Base-by-base conservation (phyloP, 352 stramenopile species). In the Pythium rhizo-oryzae region DNA sequence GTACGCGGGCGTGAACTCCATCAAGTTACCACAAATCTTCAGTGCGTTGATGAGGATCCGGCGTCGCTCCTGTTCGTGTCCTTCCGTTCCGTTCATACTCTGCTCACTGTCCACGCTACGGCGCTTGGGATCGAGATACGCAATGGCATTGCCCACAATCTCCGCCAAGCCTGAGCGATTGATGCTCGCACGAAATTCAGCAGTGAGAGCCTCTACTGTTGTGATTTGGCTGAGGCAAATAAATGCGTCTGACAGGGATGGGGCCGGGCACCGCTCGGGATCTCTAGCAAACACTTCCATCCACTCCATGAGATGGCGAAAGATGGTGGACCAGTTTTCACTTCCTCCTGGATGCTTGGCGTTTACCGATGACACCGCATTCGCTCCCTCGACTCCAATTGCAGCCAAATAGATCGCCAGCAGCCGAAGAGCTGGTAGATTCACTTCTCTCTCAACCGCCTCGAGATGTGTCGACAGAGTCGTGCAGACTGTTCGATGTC, bases 201-300 rank as follows among this genome's bases (percentile, higher is more conserved):
- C 21, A 8, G 71, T 61, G 8, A 82, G 24, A 9, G 57, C 35
- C 9, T 61, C 50, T 9, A 82, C 59, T 9, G 76, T 66, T 12
- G 74, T 79, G 9, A 92, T 60, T 19, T 81, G 70, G 30, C 72
- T 77, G 18, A 92, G 46, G 39, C 72, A 80, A 8, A 51, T 62
- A 28, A 81, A 90, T 1, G 80, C 80, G 50, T 86, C 74, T 4
- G 71, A 58, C 0, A 92, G 58, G 1, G 76, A 75, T 13, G 35
- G 65, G 4, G 76, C n/a, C 2, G 72, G 52, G 18, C 75, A 82
- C 1, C 44, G 74, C 21, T 71, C 43, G 23, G 73, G 76, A 16
- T 92, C 84, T 24, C 79, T 72, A 4, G 73, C 76, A 30, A 84
- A 91, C 8, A 92, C 75, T 35, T 91, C 79, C 77, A 92, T 90